Conservation (phyloP, 2,329 filamentous ascomycete genomes). For the Fusarium dimerum region DNA sequence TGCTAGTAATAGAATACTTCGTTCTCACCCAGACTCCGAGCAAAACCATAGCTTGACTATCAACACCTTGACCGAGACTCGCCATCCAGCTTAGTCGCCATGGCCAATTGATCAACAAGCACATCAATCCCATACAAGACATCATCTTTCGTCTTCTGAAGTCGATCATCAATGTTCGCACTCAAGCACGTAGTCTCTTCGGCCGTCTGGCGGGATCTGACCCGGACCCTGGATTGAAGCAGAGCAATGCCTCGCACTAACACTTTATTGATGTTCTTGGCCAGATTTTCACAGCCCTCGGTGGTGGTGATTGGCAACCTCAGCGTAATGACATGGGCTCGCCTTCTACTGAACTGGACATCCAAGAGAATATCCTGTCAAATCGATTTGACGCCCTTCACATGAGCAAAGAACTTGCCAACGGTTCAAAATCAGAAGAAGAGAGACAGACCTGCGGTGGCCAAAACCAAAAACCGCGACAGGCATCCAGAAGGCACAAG, state of each 20-base stretch:
- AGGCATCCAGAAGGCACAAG: too few species aligned
- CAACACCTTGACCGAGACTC: constrained; percentile 41
- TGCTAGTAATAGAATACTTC: constrained; percentile 39
- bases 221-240: constrained; percentile 35
- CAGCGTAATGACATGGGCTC: constrained; percentile 16
- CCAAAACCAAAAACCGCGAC: too few species aligned
- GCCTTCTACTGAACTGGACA: too few species aligned
- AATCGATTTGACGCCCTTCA: too few species aligned
- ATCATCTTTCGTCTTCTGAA: constrained; percentile 40
- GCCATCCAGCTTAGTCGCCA: constrained; percentile 37
- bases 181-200: constrained; percentile 31
- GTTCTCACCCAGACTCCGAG: constrained; percentile 12
- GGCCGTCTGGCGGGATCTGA: constrained; percentile 32
- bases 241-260: constrained; percentile 42
- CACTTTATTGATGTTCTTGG: constrained; percentile 44
- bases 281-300: constrained; percentile 37
- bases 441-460: too few species aligned
- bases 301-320: constrained; percentile 30
- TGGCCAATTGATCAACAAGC: constrained; percentile 42
- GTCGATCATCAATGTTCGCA: constrained; percentile 40
- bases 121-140: constrained; percentile 34
- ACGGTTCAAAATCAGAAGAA: too few species aligned
- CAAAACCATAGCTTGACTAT: constrained; percentile 12
- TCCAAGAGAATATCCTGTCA: too few species aligned
- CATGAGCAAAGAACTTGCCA: too few species aligned